A percentile compares a stretch with the other conserved stretches of the same genome.
These are phyloP conservation scores for Cyanidiococcus yangmingshanensis DNA, from an alignment of 23 red algal species.

Conservation along the genomic window DNA sequence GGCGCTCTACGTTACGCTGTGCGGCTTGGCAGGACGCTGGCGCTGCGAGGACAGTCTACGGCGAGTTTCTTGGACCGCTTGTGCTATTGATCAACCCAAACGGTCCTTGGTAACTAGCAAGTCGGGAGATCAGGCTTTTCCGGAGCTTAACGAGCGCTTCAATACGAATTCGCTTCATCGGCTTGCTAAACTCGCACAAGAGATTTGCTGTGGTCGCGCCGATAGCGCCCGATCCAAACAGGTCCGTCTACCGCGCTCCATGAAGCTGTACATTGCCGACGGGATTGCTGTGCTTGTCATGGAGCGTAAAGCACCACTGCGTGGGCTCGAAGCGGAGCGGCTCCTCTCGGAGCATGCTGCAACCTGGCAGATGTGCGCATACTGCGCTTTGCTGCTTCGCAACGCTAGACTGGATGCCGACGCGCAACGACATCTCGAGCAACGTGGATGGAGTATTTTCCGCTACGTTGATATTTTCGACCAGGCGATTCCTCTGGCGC, in stretches of 20 bases:
- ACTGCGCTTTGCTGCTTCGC: not conserved
- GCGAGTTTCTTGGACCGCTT: too few species aligned
- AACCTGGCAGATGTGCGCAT: not conserved
- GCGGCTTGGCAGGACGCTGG: too few species aligned
- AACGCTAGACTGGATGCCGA: not conserved
- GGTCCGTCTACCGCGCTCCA: not conserved
- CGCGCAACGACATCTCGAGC: not conserved
- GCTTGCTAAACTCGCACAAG: not conserved
- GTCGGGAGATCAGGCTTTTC: too few species aligned
- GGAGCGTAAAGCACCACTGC: not conserved
- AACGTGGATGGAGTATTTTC: not conserved
- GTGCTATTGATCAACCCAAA: too few species aligned
- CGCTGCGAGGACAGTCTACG: too few species aligned
- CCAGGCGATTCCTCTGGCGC: not conserved
- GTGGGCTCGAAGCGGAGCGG: not conserved
- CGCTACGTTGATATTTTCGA: not conserved
- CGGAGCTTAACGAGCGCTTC: too few species aligned
- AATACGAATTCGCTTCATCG: not conserved
- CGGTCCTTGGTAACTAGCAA: too few species aligned
- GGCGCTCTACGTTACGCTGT: too few species aligned
- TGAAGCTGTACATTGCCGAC: not conserved
- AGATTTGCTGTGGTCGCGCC: not conserved
- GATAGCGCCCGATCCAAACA: not conserved
- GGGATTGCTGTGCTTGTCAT: not conserved
- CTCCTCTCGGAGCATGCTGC: not conserved